A percentile compares a stretch with the other conserved stretches of the same genome.
phyloP scores from a whole-genome alignment of 805 yeast species.

The Nakazawaea peltata region DNA sequence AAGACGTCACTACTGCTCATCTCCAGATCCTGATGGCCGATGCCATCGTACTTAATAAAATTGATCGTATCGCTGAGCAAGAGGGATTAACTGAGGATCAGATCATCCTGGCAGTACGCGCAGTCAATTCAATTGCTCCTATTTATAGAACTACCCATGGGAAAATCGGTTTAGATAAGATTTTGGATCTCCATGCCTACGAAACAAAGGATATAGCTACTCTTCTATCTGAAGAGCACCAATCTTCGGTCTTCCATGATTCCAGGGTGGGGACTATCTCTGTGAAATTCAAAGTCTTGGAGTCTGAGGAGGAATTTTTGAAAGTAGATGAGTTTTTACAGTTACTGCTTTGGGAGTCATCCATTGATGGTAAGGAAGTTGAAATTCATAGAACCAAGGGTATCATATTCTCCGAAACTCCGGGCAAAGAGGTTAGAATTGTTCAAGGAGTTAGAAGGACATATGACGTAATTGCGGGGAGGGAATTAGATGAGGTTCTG shows the following conservation, averaged over 20 bases:
- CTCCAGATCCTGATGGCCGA: conserved; percentile 90
- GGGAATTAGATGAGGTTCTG: conserved; percentile 24
- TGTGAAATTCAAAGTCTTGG: conserved; percentile 34
- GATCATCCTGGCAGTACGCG: conserved; percentile 23
- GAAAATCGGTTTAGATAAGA: conserved; percentile 54
- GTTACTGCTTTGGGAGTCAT: conserved; percentile 63
- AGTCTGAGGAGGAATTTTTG: conserved; percentile 26
- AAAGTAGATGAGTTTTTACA: conserved; percentile 60
- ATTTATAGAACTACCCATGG: conserved; percentile 65
- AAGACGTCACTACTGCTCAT: conserved; percentile 71
- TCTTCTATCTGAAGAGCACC: too few relatives aligned
- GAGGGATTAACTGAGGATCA: conserved; percentile 18
- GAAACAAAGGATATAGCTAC: conserved; percentile 26
- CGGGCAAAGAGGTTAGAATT: conserved; percentile 42
- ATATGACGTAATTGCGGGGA: conserved; percentile 62
- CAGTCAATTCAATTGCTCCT: conserved; percentile 64
- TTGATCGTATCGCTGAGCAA: conserved; percentile 56
- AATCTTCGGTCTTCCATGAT: conserved; percentile 31
- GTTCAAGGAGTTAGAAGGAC: conserved; percentile 93
- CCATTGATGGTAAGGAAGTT: conserved; percentile 31
- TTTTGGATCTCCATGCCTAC: conserved; percentile 77
- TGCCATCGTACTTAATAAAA: conserved; percentile 68
- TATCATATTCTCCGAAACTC: conserved; percentile 32
- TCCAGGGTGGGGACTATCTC: conserved; percentile 47
- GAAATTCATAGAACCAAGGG: conserved; percentile 88